Evolutionary conservation across 192 early-diverging fungal genomes (phyloP).

Genomic region (Backusella parvicylindrica): DNA sequence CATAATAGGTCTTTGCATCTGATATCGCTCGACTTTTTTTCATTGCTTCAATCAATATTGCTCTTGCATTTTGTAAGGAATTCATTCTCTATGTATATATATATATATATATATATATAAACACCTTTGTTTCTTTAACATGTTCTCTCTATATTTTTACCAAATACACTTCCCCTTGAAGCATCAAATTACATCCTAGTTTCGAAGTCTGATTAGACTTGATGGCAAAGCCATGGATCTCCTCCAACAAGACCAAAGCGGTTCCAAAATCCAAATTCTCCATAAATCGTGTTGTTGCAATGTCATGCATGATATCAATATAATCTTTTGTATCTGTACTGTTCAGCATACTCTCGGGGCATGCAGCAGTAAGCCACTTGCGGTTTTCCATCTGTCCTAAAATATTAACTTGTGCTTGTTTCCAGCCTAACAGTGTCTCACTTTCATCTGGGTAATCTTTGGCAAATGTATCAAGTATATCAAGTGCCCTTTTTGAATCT

Average conservation of each 20-base stretch:
- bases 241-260: not conserved
- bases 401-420: not conserved
- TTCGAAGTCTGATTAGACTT: not conserved
- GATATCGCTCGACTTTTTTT: not conserved
- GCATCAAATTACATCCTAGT: constrained; percentile 7
- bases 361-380: not conserved
- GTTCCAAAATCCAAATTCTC: not conserved
- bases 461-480: not conserved
- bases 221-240: not conserved
- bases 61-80: not conserved
- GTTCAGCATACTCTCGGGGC: not conserved
- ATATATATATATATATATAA: not conserved
- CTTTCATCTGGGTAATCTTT: not conserved
- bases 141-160: too few relatives aligned
- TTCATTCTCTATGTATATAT: not conserved
- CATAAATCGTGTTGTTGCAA: not conserved
- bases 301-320: not conserved
- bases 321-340: not conserved
- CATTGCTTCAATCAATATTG: constrained; percentile 6
- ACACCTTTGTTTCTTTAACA: too few relatives aligned
- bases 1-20: not conserved
- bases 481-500: not conserved
- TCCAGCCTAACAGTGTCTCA: constrained; percentile 1
- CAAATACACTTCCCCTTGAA: not conserved
- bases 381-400: not conserved